Conservation (phyloP, 2,329 filamentous ascomycete genomes). For the Beauveria caledonica region DNA sequence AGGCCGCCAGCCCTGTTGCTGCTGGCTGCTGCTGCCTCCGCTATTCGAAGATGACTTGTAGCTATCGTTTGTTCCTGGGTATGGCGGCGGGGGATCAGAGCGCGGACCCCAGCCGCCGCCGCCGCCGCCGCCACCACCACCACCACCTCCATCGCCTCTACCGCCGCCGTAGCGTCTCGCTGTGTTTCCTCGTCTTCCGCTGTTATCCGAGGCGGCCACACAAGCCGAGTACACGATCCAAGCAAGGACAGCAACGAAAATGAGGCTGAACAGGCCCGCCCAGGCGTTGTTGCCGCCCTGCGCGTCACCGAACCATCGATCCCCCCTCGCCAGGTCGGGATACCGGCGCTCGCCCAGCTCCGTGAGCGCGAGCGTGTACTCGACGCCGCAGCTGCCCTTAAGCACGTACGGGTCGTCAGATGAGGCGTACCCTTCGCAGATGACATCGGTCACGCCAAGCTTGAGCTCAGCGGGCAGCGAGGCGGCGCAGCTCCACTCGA, state of each 20-base stretch:
- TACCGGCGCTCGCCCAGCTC: conserved; percentile 65
- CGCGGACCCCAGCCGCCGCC: conserved; percentile 27
- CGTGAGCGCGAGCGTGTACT: conserved; percentile 76
- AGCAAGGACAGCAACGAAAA: conserved; percentile 51
- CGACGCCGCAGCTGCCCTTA: conserved; percentile 85
- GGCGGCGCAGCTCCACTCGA: conserved; percentile 83
- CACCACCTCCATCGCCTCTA: conserved; percentile 33
- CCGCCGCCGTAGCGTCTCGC: conserved; percentile 23
- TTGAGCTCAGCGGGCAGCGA: conserved; percentile 52
- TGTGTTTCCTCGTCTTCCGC: not conserved
- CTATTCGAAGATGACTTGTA: conserved; percentile 26
- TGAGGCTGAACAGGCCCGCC: conserved; percentile 46
- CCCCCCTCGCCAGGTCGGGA: conserved; percentile 42
- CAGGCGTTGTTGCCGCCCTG: conserved; percentile 24
- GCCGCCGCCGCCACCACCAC: conserved; percentile 30
- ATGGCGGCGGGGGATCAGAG: conserved; percentile 46
- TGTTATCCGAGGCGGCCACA: conserved; percentile 16
- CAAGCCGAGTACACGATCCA: conserved; percentile 57
- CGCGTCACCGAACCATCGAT: conserved; percentile 26
- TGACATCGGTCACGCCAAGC: conserved; percentile 79
- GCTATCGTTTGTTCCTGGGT: conserved; percentile 25
- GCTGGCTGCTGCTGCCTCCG: conserved; percentile 22
- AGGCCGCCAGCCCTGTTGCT: conserved; percentile 17
- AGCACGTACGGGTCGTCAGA: conserved; percentile 78
- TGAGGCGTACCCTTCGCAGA: conserved; percentile 79